A percentile compares a stretch with the other conserved stretches of the same genome.
Conservation (phyloP, 2,329 filamentous ascomycete species). For the Fusarium brachygibbosum region DNA sequence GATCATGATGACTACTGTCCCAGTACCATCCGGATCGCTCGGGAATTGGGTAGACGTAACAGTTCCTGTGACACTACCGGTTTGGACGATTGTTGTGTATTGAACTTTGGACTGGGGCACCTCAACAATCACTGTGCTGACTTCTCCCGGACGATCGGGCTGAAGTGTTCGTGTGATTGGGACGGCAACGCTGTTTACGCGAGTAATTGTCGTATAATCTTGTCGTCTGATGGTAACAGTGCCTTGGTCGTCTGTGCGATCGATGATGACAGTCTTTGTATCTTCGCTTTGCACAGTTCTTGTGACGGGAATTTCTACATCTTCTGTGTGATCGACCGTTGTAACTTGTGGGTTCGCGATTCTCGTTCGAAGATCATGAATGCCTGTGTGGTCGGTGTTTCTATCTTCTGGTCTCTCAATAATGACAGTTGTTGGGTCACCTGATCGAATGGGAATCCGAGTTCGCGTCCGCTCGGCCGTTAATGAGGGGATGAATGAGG, state of each 20-base stretch:
- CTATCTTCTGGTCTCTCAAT: constrained; percentile 6
- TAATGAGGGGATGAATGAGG: constrained; percentile 12
- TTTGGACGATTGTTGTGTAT: not conserved
- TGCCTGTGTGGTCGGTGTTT: not conserved
- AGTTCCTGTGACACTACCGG: not conserved
- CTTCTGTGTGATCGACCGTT: not conserved
- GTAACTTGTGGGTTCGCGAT: not conserved
- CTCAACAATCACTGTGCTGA: not conserved
- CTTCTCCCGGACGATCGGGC: fast-evolving
- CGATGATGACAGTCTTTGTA: not conserved
- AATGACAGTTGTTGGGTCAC: constrained; percentile 4
- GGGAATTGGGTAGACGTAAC: not conserved
- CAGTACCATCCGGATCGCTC: not conserved
- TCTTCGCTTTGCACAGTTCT: not conserved
- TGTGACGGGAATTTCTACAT: not conserved
- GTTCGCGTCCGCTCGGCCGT: constrained; percentile 6
- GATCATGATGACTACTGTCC: not conserved
- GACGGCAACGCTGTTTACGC: not conserved
- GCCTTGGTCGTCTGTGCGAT: not conserved
- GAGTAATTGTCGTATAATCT: not conserved
- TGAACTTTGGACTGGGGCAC: not conserved
- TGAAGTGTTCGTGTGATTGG: not conserved
- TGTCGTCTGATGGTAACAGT: not conserved
- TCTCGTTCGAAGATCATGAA: not conserved
- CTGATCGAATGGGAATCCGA: not conserved